Percentiles rank a stretch among this genome's conserved stretches.
These are phyloP conservation scores for Trichoderma sp. DNA, from an alignment of 2,329 filamentous ascomycete species.

Conservation along the genomic window DNA sequence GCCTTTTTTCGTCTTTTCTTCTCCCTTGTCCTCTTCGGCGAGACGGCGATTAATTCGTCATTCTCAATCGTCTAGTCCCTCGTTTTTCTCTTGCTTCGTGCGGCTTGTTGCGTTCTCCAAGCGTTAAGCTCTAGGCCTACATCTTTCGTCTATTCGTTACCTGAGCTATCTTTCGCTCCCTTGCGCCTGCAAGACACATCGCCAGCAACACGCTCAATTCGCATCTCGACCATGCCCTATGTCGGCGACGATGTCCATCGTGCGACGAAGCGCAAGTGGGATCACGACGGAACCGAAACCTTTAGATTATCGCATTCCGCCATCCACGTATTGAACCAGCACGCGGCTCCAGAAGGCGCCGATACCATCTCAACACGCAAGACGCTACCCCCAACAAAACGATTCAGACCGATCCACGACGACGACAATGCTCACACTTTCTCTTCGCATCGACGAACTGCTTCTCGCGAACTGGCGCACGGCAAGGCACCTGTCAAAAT, in stretches of 20 bases:
- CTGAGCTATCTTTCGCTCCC: neutral
- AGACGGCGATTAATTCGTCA: neutral
- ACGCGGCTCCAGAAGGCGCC: constrained; percentile 19
- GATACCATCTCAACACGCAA: constrained; percentile 28
- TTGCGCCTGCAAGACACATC: neutral
- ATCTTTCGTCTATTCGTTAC: neutral
- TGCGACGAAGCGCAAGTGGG: constrained; percentile 37
- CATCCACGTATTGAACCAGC: constrained; percentile 29
- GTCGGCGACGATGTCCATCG: constrained; percentile 32
- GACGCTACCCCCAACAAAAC: constrained; percentile 32
- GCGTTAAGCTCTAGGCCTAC: neutral
- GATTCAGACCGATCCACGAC: constrained; percentile 29
- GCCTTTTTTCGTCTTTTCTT: neutral
- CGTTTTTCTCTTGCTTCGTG: neutral
- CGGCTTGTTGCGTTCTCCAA: neutral
- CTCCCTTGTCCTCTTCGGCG: neutral
- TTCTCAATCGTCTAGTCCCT: neutral
- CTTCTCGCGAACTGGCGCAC: constrained; percentile 25
- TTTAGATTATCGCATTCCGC: constrained; percentile 25
- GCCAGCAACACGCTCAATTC: neutral
- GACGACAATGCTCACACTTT: constrained; percentile 19
- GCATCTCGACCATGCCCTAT: constrained; percentile 33
- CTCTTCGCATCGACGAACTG: constrained; percentile 26
- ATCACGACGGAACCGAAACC: constrained; percentile 28
- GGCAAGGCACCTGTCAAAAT: neutral